Conservation (phyloP, 2,329 filamentous ascomycete species). For the Pseudogymnoascus sp. region DNA sequence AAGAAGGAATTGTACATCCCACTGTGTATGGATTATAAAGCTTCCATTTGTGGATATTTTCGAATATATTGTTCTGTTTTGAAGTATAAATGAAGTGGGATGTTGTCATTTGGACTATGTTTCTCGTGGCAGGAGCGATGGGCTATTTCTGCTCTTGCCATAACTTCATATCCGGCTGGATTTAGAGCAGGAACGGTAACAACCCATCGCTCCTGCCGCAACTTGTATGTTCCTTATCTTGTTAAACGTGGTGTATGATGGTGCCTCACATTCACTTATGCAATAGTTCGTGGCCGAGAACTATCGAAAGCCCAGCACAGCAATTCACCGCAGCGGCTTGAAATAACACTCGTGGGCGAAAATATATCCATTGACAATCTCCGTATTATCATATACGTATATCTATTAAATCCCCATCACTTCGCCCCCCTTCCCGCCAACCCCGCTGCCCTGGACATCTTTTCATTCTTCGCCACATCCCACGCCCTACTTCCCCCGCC, state of each 20-base stretch:
- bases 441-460: slow-evolving; percentile 47
- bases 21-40: neutral
- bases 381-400: neutral
- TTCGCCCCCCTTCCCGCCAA: slow-evolving; percentile 51
- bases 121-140: neutral
- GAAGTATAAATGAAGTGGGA: neutral
- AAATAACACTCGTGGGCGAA: neutral
- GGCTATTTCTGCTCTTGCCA: neutral
- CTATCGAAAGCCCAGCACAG: neutral
- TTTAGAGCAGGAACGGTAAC: neutral
- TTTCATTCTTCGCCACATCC: slow-evolving; percentile 53
- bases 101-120: neutral
- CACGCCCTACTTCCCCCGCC: slow-evolving; percentile 46
- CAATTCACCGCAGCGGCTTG: no score
- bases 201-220: neutral
- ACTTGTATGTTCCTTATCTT: neutral
- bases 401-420: slow-evolving; percentile 27
- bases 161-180: neutral
- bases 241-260: neutral
- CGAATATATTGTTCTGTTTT: neutral
- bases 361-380: neutral
- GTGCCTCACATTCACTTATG: neutral
- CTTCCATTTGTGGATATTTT: neutral
- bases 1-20: neutral
- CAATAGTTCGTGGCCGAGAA: neutral